Conservation (phyloP, 345 rosid species). For the Euphorbia lathyris region DNA sequence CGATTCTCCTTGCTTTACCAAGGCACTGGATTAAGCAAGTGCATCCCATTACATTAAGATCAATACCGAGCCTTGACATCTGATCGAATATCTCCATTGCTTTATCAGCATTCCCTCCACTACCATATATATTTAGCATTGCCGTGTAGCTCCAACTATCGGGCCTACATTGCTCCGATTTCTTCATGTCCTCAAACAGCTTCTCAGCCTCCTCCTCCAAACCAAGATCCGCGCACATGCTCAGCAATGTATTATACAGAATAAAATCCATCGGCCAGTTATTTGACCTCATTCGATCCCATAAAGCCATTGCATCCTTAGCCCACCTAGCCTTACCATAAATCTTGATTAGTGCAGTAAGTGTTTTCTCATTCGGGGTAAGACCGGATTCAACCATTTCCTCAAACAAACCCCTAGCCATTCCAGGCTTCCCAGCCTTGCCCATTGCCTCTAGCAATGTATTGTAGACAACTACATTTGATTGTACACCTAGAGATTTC, state of each 20-base stretch:
- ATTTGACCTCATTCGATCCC: conserved; percentile 71
- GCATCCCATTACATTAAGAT: conserved; percentile 82
- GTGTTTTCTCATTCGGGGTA: conserved; percentile 71
- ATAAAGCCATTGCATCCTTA: conserved; percentile 66
- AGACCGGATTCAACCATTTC: conserved; percentile 75
- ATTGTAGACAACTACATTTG: conserved; percentile 79
- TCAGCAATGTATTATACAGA: conserved; percentile 78
- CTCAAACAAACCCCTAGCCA: conserved; percentile 71
- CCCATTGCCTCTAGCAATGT: conserved; percentile 86
- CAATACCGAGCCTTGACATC: conserved; percentile 52
- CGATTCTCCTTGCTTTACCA: conserved; percentile 65
- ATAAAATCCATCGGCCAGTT: conserved; percentile 84
- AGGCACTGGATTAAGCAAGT: conserved; percentile 83
- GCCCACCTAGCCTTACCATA: conserved; percentile 95
- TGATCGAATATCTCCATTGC: conserved; percentile 67
- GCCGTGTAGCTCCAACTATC: conserved; percentile 89
- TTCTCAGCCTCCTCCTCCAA: conserved; percentile 81
- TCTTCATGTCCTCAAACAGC: conserved; percentile 78
- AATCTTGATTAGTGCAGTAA: conserved; percentile 74
- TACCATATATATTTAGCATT: conserved; percentile 78
- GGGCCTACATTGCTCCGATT: conserved; percentile 46
- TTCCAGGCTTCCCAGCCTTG: conserved; percentile 87
- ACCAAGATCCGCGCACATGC: conserved; percentile 90
- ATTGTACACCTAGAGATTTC: conserved; percentile 69
- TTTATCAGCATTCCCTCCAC: conserved; percentile 67